A percentile compares a stretch with the other conserved stretches of the same genome.
These are phyloP conservation scores for Scheffersomyces lignosus DNA, from an alignment of 805 yeast genomes.

Conservation along the genomic window DNA sequence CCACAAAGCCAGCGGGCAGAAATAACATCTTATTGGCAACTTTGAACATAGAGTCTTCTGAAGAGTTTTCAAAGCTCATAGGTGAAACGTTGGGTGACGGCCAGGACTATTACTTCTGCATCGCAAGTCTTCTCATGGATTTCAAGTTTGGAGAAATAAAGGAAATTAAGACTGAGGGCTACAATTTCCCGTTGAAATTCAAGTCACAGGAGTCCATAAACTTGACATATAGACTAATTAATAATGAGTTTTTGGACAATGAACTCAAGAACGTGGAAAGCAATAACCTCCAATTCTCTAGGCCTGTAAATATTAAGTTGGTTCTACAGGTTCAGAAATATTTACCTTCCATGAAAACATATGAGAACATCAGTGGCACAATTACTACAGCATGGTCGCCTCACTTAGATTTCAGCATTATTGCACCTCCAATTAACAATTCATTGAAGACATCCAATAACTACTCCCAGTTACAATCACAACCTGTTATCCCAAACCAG, in stretches of 20 bases:
- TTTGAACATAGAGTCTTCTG: slow-evolving; percentile 48
- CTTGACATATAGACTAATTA: slow-evolving; percentile 34
- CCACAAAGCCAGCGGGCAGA: slow-evolving; percentile 50
- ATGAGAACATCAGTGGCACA: slow-evolving; percentile 21
- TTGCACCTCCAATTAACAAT: slow-evolving; percentile 41
- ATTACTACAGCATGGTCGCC: slow-evolving; percentile 44
- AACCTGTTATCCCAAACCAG: slow-evolving; percentile 7
- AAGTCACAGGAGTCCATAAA: slow-evolving; percentile 31
- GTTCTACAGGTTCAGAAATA: slow-evolving; percentile 24
- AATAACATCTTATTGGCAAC: slow-evolving; percentile 47
- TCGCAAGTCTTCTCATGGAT: slow-evolving; percentile 21
- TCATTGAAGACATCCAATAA: slow-evolving; percentile 28
- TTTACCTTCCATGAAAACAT: slow-evolving; percentile 4
- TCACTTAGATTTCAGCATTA: slow-evolving; percentile 33
- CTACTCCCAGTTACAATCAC: slow-evolving; percentile 22
- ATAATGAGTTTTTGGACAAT: slow-evolving; percentile 26
- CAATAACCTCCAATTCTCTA: slow-evolving; percentile 17
- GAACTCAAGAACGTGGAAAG: slow-evolving; percentile 17
- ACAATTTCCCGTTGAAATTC: slow-evolving; percentile 27
- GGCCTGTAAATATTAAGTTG: slow-evolving; percentile 27
- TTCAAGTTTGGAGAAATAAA: slow-evolving; percentile 29
- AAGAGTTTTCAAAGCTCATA: slow-evolving; percentile 26
- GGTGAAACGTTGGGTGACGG: slow-evolving; percentile 3
- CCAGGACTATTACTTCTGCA: slow-evolving; percentile 17
- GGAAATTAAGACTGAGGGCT: slow-evolving; percentile 16